These are phyloP conservation scores for Lichtheimia hyalospora DNA, from an alignment of 371 early-diverging fungal genomes.

Conservation along the genomic window DNA sequence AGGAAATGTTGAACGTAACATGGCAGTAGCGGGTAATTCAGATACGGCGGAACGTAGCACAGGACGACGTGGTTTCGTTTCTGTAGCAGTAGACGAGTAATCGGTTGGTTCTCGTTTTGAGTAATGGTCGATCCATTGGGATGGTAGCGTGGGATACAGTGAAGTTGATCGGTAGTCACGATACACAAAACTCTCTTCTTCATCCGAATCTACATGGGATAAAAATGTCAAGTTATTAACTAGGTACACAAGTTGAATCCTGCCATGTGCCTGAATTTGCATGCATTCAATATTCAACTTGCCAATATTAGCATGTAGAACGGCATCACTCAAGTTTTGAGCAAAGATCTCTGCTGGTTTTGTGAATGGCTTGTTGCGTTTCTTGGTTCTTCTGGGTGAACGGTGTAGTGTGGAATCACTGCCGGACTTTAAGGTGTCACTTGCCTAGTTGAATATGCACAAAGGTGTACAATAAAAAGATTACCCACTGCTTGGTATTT, in stretches of 20 bases:
- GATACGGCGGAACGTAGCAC: slow-evolving; percentile 41
- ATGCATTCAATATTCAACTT: neutral
- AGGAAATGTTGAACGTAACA: slow-evolving; percentile 11
- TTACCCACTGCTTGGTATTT: no score
- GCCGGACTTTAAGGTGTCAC: slow-evolving; percentile 9
- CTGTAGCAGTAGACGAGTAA: slow-evolving; percentile 4
- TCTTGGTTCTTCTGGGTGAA: slow-evolving; percentile 8
- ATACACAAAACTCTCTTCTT: slow-evolving; percentile 40
- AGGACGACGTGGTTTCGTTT: slow-evolving; percentile 25
- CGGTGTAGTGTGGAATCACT: slow-evolving; percentile 16
- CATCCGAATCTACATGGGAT: slow-evolving; percentile 32
- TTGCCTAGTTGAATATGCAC: neutral
- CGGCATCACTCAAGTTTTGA: slow-evolving; percentile 47
- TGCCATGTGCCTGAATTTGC: no score
- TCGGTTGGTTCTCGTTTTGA: slow-evolving; percentile 7
- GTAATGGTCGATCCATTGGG: slow-evolving; percentile 16
- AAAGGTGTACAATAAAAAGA: neutral
- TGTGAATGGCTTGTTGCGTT: slow-evolving; percentile 12
- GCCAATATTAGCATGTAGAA: slow-evolving; percentile 45
- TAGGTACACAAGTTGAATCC: no score
- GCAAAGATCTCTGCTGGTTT: slow-evolving; percentile 48
- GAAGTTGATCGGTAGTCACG: slow-evolving; percentile 26
- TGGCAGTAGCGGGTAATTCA: slow-evolving; percentile 31
- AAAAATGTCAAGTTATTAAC: no score
- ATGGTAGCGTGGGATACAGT: slow-evolving; percentile 23